Conservation (phyloP, 2,329 filamentous ascomycete species). For the Thermochaetoides dissita region DNA sequence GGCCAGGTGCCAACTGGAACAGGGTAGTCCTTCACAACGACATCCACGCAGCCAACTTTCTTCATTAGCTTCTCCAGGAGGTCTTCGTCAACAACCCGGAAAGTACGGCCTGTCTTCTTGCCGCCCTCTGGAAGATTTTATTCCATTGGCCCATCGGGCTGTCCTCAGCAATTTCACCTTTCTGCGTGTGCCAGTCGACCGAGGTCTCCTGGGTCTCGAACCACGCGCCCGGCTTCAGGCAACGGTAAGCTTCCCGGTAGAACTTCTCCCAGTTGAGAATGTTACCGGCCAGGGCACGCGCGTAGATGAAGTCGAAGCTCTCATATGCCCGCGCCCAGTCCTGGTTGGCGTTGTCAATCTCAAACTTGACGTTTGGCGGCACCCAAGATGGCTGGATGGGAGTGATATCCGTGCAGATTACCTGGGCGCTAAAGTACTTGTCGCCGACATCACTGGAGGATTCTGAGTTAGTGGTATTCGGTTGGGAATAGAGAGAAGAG, state of each 20-base stretch:
- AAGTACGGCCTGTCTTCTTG: conserved; percentile 6
- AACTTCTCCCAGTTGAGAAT: conserved; percentile 20
- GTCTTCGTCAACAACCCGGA: conserved; percentile 6
- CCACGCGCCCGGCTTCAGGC: conserved; percentile 13
- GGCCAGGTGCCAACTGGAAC: conserved; percentile 5
- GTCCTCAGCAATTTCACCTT: conserved; percentile 24
- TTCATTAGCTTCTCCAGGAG: conserved; percentile 6
- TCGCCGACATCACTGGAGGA: conserved; percentile 22
- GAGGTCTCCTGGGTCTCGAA: conserved; percentile 10
- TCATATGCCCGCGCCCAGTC: conserved; percentile 14
- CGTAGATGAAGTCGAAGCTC: conserved; percentile 20
- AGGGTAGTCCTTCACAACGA: conserved; percentile 4
- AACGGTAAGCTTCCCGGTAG: conserved; percentile 12
- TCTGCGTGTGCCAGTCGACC: conserved; percentile 26
- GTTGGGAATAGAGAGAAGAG: too few species aligned
- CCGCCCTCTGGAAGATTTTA: conserved; percentile 7
- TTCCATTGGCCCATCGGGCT: conserved; percentile 10
- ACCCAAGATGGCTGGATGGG: conserved; percentile 21
- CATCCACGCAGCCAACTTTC: conserved; percentile 9
- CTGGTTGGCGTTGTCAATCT: conserved; percentile 24
- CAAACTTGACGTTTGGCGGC: conserved; percentile 23
- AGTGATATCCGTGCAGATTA: conserved; percentile 20
- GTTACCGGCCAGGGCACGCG: conserved; percentile 20
- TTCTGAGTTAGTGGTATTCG: too few species aligned
- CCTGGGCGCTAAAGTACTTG: conserved; percentile 16